Evolutionary conservation across 2,329 filamentous ascomycete species (phyloP), one percentile per base, ranked within the genome.

Genomic region (Paraconiothyrium sp.): DNA sequence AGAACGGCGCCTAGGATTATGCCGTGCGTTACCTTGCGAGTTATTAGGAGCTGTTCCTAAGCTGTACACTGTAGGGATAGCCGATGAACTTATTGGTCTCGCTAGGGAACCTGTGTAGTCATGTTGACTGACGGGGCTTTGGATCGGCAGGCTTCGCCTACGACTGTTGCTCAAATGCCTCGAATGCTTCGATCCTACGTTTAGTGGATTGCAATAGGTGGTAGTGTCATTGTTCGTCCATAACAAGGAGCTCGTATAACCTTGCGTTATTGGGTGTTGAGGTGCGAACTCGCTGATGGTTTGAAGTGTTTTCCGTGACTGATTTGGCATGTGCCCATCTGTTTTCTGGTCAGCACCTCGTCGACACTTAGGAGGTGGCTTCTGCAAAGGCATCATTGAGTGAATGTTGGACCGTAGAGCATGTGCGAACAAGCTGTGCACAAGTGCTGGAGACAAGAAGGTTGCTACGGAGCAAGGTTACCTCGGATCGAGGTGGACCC

Each of bases 201-300:
- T 37, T 47, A 32, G 27, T 47, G 59, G 34, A 54, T 41, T 35
- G 50, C 47, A 22, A 44, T 30, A 49, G 22, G 27, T 62, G 8
- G 59, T 43, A 59, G 24, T 50, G 59, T n/a, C 51, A 55, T 32
- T 39, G 55, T 24, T 59, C 54, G 4, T 27, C 62, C 7, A 56
- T 62, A 22, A 61, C 56, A 8, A 68, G 54, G 4, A 46, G 30
- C 43, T 49, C n/a, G 22, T 60, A 14, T 68, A 68, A 24, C 63
- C 66, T 34, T 64, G 47, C 10, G 63, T n/a, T 8, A 62, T 37
- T 16, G 32, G 43, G 5, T 72, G 64, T 9, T 58, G 67, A 1
- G 66, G 58, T 6, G 69, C 62, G 13, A 76, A 63, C 35, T 76
- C 72, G 43, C 68, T 72, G 49, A 76, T 71, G 1, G 71, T 75